A percentile compares a stretch with the other conserved stretches of the same genome.
phyloP scores from a whole-genome alignment of 805 yeast species.

The Cyberlindnera maclurae region DNA sequence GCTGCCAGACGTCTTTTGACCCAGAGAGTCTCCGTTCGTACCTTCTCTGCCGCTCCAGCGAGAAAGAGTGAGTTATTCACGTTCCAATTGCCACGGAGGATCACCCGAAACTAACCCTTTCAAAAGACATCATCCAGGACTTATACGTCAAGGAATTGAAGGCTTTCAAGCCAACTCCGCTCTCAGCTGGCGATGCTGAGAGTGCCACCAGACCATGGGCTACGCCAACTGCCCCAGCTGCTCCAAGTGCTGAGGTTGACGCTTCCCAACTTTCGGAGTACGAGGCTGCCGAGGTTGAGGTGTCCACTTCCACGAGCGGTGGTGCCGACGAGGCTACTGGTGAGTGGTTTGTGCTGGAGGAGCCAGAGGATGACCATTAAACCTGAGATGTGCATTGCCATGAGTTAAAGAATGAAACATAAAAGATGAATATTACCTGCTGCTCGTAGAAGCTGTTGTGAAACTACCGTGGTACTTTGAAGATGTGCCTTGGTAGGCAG shows the following conservation, averaged over 20 bases:
- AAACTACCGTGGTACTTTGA: no score
- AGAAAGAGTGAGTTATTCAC: slow-evolving; percentile 23
- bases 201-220: slow-evolving; percentile 77
- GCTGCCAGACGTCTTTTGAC: slow-evolving; percentile 20
- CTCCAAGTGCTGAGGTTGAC: slow-evolving; percentile 65
- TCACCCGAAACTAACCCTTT: background rate
- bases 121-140: slow-evolving; percentile 60
- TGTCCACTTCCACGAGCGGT: slow-evolving; percentile 28
- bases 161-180: slow-evolving; percentile 78
- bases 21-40: slow-evolving; percentile 25
- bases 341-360: slow-evolving; percentile 79
- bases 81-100: background rate
- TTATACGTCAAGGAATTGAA: slow-evolving; percentile 82
- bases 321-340: slow-evolving; percentile 40
- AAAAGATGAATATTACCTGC: no score
- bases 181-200: slow-evolving; percentile 68
- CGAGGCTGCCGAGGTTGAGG: slow-evolving; percentile 69
- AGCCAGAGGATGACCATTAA: slow-evolving; percentile 46
- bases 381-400: background rate
- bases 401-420: no score
- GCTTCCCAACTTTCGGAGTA: slow-evolving; percentile 64
- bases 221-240: slow-evolving; percentile 69
- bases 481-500: no score
- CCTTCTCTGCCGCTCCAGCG: slow-evolving; percentile 29
- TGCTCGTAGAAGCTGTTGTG: no score